phyloP scores from a whole-genome alignment of 2,329 filamentous ascomycete species.

The Penicillium olsonii region DNA sequence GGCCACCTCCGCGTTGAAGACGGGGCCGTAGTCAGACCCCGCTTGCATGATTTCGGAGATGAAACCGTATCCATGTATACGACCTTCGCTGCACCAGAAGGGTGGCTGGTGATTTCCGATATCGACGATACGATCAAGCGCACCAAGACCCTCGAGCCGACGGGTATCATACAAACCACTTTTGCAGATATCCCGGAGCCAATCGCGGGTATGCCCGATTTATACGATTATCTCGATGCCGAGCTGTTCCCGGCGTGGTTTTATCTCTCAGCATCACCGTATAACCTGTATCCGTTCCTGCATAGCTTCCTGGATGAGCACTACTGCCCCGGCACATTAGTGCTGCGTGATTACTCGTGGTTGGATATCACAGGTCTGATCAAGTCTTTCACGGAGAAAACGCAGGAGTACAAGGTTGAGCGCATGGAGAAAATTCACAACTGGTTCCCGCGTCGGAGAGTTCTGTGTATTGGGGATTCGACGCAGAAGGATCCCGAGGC shows the following conservation, averaged over 20 bases:
- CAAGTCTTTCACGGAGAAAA: constrained; percentile 75
- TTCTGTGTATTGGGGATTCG: constrained; percentile 85
- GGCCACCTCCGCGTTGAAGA: constrained; percentile 47
- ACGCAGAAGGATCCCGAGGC: constrained; percentile 90
- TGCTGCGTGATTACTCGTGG: constrained; percentile 84
- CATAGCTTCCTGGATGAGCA: constrained; percentile 68
- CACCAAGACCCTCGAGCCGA: constrained; percentile 76
- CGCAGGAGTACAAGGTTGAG: constrained; percentile 81
- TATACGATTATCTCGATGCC: constrained; percentile 69
- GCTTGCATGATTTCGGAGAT: constrained; percentile 27
- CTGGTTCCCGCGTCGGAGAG: constrained; percentile 76
- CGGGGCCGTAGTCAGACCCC: constrained; percentile 50
- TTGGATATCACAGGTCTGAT: constrained; percentile 80
- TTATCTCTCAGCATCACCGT: constrained; percentile 90
- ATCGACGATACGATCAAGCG: constrained; percentile 96
- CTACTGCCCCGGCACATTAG: constrained; percentile 76
- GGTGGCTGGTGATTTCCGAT: constrained; percentile 86
- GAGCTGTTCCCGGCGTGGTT: constrained; percentile 73
- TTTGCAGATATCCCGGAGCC: constrained; percentile 75
- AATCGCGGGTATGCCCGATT: constrained; percentile 77
- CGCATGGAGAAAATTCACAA: constrained; percentile 74
- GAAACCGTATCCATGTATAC: constrained; percentile 65
- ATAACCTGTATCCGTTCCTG: constrained; percentile 90
- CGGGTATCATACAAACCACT: constrained; percentile 79
- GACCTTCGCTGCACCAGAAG: constrained; percentile 71